Evolutionary conservation across 768 basidiomycete species (phyloP).

Genomic region (Tylopilus rubrobrunneus): DNA sequence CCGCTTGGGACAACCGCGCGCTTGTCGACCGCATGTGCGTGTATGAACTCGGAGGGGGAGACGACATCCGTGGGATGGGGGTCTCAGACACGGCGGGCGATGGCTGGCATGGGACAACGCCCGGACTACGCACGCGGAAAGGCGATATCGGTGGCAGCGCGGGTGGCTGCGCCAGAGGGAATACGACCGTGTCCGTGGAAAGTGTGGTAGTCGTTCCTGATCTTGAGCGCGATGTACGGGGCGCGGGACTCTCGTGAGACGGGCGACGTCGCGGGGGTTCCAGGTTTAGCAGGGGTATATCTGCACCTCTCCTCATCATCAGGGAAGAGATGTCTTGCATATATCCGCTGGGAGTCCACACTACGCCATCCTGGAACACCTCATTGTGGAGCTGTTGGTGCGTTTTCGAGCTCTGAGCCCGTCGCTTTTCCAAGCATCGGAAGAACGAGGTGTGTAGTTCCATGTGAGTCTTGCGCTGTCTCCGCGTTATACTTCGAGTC

Average conservation of each 20-base stretch:
- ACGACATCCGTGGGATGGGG: conserved; percentile 13
- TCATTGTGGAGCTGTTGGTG: conserved; percentile 34
- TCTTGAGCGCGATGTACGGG: conserved; percentile 10
- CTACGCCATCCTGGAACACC: conserved; percentile 29
- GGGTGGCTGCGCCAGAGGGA: conserved; percentile 6
- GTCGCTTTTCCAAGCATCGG: conserved; percentile 10
- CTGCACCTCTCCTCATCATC: background rate
- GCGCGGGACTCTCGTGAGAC: background rate
- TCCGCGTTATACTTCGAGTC: background rate
- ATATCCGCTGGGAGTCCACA: conserved; percentile 29
- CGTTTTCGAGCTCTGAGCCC: conserved; percentile 22
- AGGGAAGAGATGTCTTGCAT: conserved; percentile 12
- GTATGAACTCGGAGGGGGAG: conserved; percentile 2
- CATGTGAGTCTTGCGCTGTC: conserved; percentile 20
- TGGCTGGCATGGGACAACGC: conserved; percentile 6
- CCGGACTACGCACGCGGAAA: conserved; percentile 18
- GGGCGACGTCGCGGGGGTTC: background rate
- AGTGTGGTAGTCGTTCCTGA: conserved; percentile 14
- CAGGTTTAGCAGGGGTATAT: background rate
- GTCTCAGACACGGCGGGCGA: conserved; percentile 17
- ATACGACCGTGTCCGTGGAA: conserved; percentile 1
- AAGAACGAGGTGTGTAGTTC: conserved; percentile 16
- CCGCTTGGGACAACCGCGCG: conserved; percentile 18
- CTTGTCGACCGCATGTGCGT: conserved; percentile 18
- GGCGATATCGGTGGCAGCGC: conserved; percentile 9